Percentiles rank a stretch among this genome's conserved stretches.
Evolutionary conservation across 2,329 filamentous ascomycete species (phyloP).

Genomic region (Aureobasidium pullulans): DNA sequence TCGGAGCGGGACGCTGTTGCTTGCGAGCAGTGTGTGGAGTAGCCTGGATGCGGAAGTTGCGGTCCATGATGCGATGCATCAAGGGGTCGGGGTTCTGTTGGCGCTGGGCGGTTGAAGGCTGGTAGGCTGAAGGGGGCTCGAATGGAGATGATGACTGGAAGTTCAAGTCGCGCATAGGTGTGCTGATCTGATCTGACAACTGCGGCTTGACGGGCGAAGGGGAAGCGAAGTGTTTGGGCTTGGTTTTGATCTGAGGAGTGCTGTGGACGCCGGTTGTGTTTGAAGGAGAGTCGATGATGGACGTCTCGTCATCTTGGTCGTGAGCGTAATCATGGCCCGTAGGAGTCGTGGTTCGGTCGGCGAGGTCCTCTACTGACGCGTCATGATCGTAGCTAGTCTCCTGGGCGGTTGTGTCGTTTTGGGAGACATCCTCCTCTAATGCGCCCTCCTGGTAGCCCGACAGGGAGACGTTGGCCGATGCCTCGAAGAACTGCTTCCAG

Average conservation of each 20-base stretch:
- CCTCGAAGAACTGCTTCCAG: constrained; percentile 99
- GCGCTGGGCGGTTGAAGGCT: constrained; percentile 31
- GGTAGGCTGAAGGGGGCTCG: constrained; percentile 38
- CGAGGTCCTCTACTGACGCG: constrained; percentile 19
- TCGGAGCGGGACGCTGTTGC: constrained; percentile 25
- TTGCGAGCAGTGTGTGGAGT: constrained; percentile 65
- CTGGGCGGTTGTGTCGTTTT: constrained; percentile 26
- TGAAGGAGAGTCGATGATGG: constrained; percentile 56
- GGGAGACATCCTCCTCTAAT: constrained; percentile 48
- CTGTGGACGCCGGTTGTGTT: constrained; percentile 45
- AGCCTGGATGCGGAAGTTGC: constrained; percentile 87
- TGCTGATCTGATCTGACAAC: constrained; percentile 19
- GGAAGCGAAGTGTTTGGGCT: neutral
- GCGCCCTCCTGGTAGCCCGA: constrained; percentile 85
- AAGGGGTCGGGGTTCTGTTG: constrained; percentile 60
- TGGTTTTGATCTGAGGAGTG: constrained; percentile 43
- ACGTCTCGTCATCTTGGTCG: constrained; percentile 44
- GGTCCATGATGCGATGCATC: constrained; percentile 86
- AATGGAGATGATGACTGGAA: constrained; percentile 41
- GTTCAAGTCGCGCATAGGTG: constrained; percentile 9
- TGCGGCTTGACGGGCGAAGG: constrained; percentile 21
- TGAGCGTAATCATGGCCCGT: constrained; percentile 26
- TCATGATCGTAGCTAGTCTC: constrained; percentile 12
- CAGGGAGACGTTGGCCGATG: constrained; percentile 91
- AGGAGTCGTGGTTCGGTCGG: constrained; percentile 29